Conservation (phyloP, 306 rosid species). For the Rosa persica region DNA sequence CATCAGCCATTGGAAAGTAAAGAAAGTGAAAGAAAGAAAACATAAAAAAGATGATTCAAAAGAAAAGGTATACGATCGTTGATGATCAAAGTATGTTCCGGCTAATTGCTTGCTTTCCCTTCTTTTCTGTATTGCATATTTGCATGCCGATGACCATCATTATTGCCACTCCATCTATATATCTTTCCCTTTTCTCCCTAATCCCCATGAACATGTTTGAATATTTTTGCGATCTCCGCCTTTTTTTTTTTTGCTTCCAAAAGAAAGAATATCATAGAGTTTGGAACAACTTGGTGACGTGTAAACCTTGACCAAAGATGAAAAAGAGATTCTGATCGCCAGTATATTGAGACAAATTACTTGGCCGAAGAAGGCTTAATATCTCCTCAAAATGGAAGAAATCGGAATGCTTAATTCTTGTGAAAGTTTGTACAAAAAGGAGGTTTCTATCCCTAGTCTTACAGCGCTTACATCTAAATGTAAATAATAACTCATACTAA, state of each 20-base stretch:
- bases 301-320: conserved; percentile 12
- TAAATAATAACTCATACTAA: too few species aligned
- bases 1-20: conserved; percentile 48
- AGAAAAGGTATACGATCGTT: conserved; percentile 23
- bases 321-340: neutral
- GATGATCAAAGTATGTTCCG: conserved; percentile 10
- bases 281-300: conserved; percentile 26
- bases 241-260: conserved; percentile 10
- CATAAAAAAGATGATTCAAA: conserved; percentile 32
- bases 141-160: conserved; percentile 81
- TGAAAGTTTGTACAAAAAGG: neutral
- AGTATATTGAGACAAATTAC: neutral
- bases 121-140: conserved; percentile 28
- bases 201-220: conserved; percentile 59
- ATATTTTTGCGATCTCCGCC: conserved; percentile 14
- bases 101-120: neutral
- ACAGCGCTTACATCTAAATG: too few species aligned
- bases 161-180: conserved; percentile 45
- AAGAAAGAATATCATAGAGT: conserved; percentile 3
- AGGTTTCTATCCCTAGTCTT: neutral
- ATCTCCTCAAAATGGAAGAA: neutral
- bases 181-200: conserved; percentile 45
- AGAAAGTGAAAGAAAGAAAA: conserved; percentile 38
- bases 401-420: neutral
- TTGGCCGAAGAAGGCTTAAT: neutral